These are phyloP conservation scores for Juglanconis sp. DNA, from an alignment of 2,329 filamentous ascomycete species.

Conservation along the genomic window DNA sequence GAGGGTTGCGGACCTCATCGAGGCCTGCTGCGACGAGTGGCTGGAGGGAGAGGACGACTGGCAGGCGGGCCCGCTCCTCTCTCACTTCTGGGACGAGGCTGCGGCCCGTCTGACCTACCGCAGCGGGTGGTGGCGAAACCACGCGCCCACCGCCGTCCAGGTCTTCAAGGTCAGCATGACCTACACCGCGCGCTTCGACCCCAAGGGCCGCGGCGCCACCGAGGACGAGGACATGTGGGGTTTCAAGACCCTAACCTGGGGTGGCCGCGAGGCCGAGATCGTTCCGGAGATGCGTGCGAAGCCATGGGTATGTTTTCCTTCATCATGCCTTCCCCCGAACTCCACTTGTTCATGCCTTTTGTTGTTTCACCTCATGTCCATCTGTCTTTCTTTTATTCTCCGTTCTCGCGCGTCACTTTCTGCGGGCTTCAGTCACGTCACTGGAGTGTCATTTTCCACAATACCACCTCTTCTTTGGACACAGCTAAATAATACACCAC, in stretches of 20 bases:
- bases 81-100: constrained; percentile 5
- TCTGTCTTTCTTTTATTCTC: neutral
- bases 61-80: constrained; percentile 6
- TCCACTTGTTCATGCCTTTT: too few species aligned
- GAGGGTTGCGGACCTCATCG: constrained; percentile 13
- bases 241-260: constrained; percentile 15
- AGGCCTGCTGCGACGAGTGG: constrained; percentile 16
- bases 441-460: neutral
- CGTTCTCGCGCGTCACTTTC: neutral
- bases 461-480: neutral
- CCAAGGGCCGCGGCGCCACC: constrained; percentile 8
- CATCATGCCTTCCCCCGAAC: too few species aligned
- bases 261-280: constrained; percentile 13
- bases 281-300: constrained; percentile 13
- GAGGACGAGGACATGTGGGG: constrained; percentile 9
- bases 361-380: neutral
- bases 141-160: neutral
- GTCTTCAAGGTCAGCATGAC: constrained; percentile 11
- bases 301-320: constrained; percentile 3
- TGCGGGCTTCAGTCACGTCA: neutral
- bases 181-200: constrained; percentile 11
- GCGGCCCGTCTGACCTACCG: constrained; percentile 3
- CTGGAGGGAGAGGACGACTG: constrained; percentile 7
- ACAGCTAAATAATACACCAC: neutral
- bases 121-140: neutral